These are phyloP conservation scores for Nadsonia fulvescens DNA, from an alignment of 805 yeast species.

Conservation along the genomic window DNA sequence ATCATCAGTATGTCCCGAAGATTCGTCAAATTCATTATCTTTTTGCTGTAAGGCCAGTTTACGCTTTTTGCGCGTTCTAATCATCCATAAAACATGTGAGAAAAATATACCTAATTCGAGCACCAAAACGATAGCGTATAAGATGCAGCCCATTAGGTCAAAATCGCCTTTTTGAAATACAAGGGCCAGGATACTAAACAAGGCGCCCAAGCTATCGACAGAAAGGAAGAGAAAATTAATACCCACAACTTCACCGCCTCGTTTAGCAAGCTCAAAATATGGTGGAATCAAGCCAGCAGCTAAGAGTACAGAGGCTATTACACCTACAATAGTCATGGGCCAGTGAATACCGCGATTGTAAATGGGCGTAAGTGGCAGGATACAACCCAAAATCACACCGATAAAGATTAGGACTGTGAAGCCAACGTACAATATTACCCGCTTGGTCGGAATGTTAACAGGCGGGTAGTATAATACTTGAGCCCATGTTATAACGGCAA, in stretches of 20 bases:
- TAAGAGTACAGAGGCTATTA: slow-evolving; percentile 56
- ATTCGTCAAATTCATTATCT: too few species aligned
- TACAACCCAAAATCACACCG: slow-evolving; percentile 53
- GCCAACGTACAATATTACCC: slow-evolving; percentile 21
- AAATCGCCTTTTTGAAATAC: slow-evolving; percentile 34
- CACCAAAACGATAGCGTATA: slow-evolving; percentile 55
- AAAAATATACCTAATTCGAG: slow-evolving; percentile 62
- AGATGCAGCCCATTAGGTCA: slow-evolving; percentile 64
- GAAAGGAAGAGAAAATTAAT: slow-evolving; percentile 64
- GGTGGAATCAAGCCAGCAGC: slow-evolving; percentile 78
- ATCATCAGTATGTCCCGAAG: too few species aligned
- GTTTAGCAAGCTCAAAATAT: slow-evolving; percentile 62
- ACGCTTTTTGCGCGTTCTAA: slow-evolving; percentile 15
- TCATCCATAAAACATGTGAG: slow-evolving; percentile 55
- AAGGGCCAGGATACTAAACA: slow-evolving; percentile 52
- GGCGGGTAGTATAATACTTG: slow-evolving; percentile 71
- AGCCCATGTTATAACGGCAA: slow-evolving; percentile 48
- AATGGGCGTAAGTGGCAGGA: slow-evolving; percentile 45
- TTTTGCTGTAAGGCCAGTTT: too few species aligned
- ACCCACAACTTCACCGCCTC: slow-evolving; percentile 75
- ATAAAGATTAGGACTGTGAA: slow-evolving; percentile 27
- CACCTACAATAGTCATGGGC: slow-evolving; percentile 71
- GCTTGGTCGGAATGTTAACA: slow-evolving; percentile 18
- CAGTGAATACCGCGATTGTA: slow-evolving; percentile 35
- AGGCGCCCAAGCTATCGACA: slow-evolving; percentile 69